These are phyloP conservation scores for Trichoderma guizhouense DNA, from an alignment of 2,329 filamentous ascomycete genomes.

Conservation along the genomic window DNA sequence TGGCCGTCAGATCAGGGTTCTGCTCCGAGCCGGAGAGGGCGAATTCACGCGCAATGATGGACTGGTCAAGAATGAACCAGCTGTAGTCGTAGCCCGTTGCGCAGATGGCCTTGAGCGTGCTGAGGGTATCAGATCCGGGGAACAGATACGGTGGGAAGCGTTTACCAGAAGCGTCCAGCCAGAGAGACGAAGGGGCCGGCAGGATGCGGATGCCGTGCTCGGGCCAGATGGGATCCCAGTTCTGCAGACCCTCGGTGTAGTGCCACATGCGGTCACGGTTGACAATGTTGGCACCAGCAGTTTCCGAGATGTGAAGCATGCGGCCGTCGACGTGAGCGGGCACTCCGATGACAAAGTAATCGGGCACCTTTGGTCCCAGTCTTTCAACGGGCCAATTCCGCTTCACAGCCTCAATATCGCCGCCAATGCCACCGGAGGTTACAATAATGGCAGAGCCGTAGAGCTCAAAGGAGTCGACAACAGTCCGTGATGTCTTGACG, in stretches of 20 bases:
- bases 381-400: slow-evolving; percentile 56
- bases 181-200: slow-evolving; percentile 59
- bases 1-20: slow-evolving; percentile 58
- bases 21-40: slow-evolving; percentile 61
- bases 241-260: slow-evolving; percentile 60
- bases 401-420: slow-evolving; percentile 59
- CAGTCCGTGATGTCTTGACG: slow-evolving; percentile 47
- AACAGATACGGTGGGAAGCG: slow-evolving; percentile 54
- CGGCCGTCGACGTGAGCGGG: slow-evolving; percentile 63
- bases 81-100: slow-evolving; percentile 60
- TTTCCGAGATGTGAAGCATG: slow-evolving; percentile 56
- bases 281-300: slow-evolving; percentile 51
- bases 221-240: slow-evolving; percentile 63
- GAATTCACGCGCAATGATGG: slow-evolving; percentile 60
- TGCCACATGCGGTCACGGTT: slow-evolving; percentile 66
- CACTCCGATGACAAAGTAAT: slow-evolving; percentile 57
- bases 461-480: slow-evolving; percentile 51
- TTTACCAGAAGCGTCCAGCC: slow-evolving; percentile 59
- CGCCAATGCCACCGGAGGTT: slow-evolving; percentile 58
- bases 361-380: slow-evolving; percentile 53
- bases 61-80: slow-evolving; percentile 59
- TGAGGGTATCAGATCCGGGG: slow-evolving; percentile 56
- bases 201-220: slow-evolving; percentile 58
- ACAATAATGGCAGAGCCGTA: slow-evolving; percentile 52
- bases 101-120: slow-evolving; percentile 58